A percentile compares a stretch with the other conserved stretches of the same genome.
Evolutionary conservation across 2,329 filamentous ascomycete genomes (phyloP).

Genomic region (Hirsutella minnesotensis): DNA sequence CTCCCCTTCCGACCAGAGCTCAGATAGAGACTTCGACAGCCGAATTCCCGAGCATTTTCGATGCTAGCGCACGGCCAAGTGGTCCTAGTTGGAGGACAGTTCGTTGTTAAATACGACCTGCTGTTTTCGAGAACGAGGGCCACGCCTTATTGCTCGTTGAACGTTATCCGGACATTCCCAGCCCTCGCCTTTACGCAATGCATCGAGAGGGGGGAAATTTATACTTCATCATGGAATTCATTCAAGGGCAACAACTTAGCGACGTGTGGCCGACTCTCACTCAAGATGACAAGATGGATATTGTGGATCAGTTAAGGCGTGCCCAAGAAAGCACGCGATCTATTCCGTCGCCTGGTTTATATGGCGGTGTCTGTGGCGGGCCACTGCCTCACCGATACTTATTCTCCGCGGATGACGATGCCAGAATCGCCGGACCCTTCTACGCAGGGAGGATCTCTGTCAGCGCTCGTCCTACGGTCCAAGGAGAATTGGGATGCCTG

Average conservation of each 20-base stretch:
- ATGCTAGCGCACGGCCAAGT: conserved; percentile 1
- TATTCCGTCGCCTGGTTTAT: conserved; percentile 1
- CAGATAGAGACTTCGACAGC: conserved; percentile 1
- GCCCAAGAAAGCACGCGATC: conserved; percentile 1
- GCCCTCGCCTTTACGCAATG: conserved; percentile 5
- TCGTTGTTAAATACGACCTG: conserved; percentile 4
- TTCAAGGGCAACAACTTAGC: conserved; percentile 1
- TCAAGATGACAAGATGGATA: background rate
- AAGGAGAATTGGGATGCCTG: conserved; percentile 1
- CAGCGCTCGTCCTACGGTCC: conserved; percentile 1
- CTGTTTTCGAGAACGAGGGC: conserved; percentile 6
- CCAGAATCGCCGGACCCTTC: conserved; percentile 2
- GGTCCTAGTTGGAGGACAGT: background rate
- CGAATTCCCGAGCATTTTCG: conserved; percentile 3
- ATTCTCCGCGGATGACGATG: background rate
- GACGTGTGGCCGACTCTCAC: conserved; percentile 1
- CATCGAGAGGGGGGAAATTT: conserved; percentile 2
- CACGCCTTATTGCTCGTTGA: conserved; percentile 5
- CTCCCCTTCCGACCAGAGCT: conserved; percentile 1
- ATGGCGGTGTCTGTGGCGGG: conserved; percentile 1
- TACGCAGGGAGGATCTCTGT: background rate
- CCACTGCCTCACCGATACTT: conserved; percentile 1
- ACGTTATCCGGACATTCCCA: conserved; percentile 1
- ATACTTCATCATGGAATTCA: conserved; percentile 6
- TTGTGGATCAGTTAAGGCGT: conserved; percentile 1